A percentile compares a stretch with the other conserved stretches of the same genome.
These are phyloP conservation scores for Zygosaccharomyces sapae DNA, from an alignment of 1,139 yeast genomes.

Conservation along the genomic window DNA sequence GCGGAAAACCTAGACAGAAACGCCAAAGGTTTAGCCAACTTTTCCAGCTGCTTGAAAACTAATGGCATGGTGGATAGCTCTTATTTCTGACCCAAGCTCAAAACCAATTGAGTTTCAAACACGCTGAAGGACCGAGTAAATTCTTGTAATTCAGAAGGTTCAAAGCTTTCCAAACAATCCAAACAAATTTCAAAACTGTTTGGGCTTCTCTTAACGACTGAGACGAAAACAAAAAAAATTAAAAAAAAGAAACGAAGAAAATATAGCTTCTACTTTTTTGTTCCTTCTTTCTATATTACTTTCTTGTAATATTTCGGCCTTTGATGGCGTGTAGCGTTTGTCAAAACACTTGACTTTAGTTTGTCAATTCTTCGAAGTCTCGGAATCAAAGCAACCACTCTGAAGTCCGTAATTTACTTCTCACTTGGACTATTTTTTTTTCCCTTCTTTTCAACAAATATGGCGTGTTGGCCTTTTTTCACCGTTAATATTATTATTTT, in stretches of 20 bases:
- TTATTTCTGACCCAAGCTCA: neutral
- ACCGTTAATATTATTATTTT: neutral
- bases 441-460: neutral
- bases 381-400: neutral
- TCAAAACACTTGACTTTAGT: neutral
- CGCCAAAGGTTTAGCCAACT: slow-evolving; percentile 39
- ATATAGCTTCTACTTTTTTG: neutral
- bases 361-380: neutral
- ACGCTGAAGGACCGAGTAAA: neutral
- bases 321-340: neutral
- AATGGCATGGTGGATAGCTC: slow-evolving; percentile 25
- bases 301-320: neutral
- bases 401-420: neutral
- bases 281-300: neutral
- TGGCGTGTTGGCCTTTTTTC: neutral
- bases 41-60: slow-evolving; percentile 25
- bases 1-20: slow-evolving; percentile 64
- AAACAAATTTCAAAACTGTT: neutral
- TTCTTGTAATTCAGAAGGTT: neutral
- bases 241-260: neutral
- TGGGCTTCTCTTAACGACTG: neutral
- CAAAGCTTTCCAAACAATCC: neutral
- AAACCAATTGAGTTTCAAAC: slow-evolving; percentile 3
- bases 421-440: neutral
- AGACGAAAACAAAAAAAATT: neutral